Evolutionary conservation across 495 filamentous ascomycete genomes (phyloP), one percentile per base, ranked within the genome.

Genomic region (Podospora anserina): DNA sequence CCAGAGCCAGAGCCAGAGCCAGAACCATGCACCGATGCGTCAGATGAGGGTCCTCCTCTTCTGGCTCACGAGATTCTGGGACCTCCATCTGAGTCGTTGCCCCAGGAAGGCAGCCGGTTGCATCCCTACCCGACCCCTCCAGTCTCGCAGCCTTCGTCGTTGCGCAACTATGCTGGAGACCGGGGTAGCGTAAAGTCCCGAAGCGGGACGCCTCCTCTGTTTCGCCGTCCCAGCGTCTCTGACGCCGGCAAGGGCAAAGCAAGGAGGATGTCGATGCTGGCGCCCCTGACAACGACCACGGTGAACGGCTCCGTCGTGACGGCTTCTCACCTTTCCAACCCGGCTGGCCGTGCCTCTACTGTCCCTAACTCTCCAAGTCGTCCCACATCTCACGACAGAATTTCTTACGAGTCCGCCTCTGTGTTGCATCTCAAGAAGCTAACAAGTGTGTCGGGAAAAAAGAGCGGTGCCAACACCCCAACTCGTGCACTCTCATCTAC

Each of bases 381-480:
- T 65, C 70, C 79, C 67, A 82, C 75, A 76, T 82, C 77, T 64
- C 74, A 83, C 80, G 77, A 82, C 81, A 78, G 84, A 81, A 81
- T 81, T 76, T 83, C 81, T 80, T 83, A 82, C 71, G 84, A 86
- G 81, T 87, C 83, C 67, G 80, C 82, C 71, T 86, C 85, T 72
- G 79, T 83, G 79, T 78, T 89, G 80, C 87, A 90, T 78, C 84
- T 90, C 76, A 90, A 87, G 83, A 93, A 89, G 92, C 93, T 96
- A 90, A 97, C 93, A 87, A 81, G 88, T 83, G 87, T 86, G 85
- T 84, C 85, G 82, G 78, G 82, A 79, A 78, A 86, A 83, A 96
- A 97, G 93, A 96, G 90, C 82, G 94, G 91, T 69, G 90, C 92
- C 70, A 88, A 92, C 53, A 91, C 92, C 66, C 95, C 93, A 34